Evolutionary conservation across 225 moss, liverwort and hornwort species (phyloP).

Genomic region (Sphagnum contortum): DNA sequence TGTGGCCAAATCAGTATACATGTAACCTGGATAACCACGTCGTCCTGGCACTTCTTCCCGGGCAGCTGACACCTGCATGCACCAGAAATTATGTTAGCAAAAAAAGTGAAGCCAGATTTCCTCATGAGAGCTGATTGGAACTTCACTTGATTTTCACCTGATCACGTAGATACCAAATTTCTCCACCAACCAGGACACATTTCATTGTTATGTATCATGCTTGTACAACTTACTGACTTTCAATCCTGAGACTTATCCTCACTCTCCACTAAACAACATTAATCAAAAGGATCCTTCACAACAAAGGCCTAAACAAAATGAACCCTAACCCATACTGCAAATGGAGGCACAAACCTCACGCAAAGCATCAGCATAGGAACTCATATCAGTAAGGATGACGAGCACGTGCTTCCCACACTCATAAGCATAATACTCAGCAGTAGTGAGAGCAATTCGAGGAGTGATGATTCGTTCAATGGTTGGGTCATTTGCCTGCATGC

Average conservation of each 20-base stretch:
- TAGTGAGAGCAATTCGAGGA: constrained; percentile 17
- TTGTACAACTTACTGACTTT: no score
- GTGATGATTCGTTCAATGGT: constrained; percentile 40
- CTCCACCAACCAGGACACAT: no score
- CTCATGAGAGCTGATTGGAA: no score
- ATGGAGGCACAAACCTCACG: constrained; percentile 7
- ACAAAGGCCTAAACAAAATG: no score
- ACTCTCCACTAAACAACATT: no score
- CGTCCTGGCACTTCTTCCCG: constrained; percentile 95
- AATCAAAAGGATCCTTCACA: no score
- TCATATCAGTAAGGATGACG: constrained; percentile 20
- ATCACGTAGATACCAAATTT: no score
- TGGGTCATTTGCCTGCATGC: constrained; percentile 72
- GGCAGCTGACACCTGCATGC: constrained; percentile 59
- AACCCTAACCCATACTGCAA: no score
- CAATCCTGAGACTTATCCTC: no score
- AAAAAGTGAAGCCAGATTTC: no score
- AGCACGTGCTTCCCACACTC: constrained; percentile 21
- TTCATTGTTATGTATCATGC: no score
- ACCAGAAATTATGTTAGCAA: neutral
- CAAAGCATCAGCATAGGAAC: constrained; percentile 18
- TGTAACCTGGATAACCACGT: constrained; percentile 96
- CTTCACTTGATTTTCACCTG: no score
- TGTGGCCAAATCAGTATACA: constrained; percentile 95
- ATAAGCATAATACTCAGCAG: constrained; percentile 27